Evolutionary conservation across 805 yeast species (phyloP).

Genomic region (Metschnikowia borealis): DNA sequence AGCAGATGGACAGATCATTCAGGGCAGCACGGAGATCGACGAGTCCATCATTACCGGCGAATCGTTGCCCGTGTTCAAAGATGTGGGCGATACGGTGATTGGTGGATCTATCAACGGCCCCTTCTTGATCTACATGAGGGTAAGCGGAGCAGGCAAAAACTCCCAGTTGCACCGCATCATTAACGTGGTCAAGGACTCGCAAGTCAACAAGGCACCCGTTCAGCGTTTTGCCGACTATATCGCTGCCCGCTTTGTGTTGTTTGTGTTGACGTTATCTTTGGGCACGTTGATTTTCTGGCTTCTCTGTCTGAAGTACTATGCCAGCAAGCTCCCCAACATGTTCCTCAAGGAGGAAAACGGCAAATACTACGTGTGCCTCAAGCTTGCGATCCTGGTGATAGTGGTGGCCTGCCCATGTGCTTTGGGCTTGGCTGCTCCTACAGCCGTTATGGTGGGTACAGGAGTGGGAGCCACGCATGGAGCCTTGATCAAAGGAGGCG

Average conservation of each 20-base stretch:
- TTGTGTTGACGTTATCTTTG: constrained; percentile 57
- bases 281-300: constrained; percentile 54
- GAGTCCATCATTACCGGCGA: constrained; percentile 94
- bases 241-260: constrained; percentile 83
- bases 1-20: constrained; percentile 79
- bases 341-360: constrained; percentile 49
- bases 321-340: constrained; percentile 40
- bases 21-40: constrained; percentile 79
- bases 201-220: constrained; percentile 82
- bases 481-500: constrained; percentile 90
- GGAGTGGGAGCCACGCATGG: constrained; percentile 93
- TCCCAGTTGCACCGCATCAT: constrained; percentile 89
- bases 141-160: constrained; percentile 70
- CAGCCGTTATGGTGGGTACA: constrained; percentile 98
- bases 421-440: constrained; percentile 93
- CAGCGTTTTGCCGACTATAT: constrained; percentile 83
- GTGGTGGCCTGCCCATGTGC: constrained; percentile 99
- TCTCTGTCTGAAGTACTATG: constrained; percentile 22
- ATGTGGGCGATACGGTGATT: constrained; percentile 56
- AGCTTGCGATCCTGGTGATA: constrained; percentile 83
- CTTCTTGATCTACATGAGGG: constrained; percentile 64
- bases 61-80: constrained; percentile 68
- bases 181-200: constrained; percentile 82
- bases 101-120: constrained; percentile 92
- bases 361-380: constrained; percentile 61